These are phyloP conservation scores for Colletotrichum spaethianum DNA, from an alignment of 2,329 filamentous ascomycete species.

Conservation along the genomic window DNA sequence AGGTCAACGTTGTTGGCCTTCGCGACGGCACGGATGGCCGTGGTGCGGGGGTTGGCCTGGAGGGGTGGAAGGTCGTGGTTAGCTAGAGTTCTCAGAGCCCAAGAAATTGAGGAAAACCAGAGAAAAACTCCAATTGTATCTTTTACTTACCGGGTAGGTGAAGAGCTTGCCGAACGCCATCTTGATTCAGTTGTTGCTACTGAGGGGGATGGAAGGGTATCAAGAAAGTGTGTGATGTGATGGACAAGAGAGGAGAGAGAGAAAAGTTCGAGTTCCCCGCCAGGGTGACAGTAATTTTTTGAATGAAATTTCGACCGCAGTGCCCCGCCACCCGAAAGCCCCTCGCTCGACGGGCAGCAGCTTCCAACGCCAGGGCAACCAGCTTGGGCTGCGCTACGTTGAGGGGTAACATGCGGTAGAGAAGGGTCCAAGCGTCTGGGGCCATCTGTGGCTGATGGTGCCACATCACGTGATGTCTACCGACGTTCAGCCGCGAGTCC, in stretches of 20 bases:
- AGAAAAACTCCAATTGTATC: conserved; percentile 11
- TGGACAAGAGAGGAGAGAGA: conserved; percentile 48
- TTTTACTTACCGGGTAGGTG: conserved; percentile 78
- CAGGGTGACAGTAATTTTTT: conserved; percentile 41
- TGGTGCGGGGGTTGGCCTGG: conserved; percentile 91
- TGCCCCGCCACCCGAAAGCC: conserved; percentile 36
- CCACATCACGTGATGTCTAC: not conserved
- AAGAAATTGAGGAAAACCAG: not conserved
- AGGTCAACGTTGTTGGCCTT: conserved; percentile 98
- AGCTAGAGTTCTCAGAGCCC: conserved; percentile 48
- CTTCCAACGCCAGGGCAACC: conserved; percentile 31
- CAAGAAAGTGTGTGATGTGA: conserved; percentile 44
- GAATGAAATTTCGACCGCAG: conserved; percentile 39
- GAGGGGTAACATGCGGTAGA: conserved; percentile 24
- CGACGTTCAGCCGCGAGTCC: conserved; percentile 28
- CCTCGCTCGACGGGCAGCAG: conserved; percentile 27
- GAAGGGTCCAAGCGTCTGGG: not conserved
- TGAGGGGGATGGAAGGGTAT: conserved; percentile 45
- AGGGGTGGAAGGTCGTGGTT: conserved; percentile 45
- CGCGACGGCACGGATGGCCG: conserved; percentile 90
- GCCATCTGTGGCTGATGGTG: not conserved
- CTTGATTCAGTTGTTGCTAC: conserved; percentile 62
- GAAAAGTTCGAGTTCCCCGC: conserved; percentile 39
- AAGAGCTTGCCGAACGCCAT: conserved; percentile 99
- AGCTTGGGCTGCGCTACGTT: not conserved